These are phyloP conservation scores for Aplosporella prunicola DNA, from an alignment of 2,329 filamentous ascomycete species.

Conservation along the genomic window DNA sequence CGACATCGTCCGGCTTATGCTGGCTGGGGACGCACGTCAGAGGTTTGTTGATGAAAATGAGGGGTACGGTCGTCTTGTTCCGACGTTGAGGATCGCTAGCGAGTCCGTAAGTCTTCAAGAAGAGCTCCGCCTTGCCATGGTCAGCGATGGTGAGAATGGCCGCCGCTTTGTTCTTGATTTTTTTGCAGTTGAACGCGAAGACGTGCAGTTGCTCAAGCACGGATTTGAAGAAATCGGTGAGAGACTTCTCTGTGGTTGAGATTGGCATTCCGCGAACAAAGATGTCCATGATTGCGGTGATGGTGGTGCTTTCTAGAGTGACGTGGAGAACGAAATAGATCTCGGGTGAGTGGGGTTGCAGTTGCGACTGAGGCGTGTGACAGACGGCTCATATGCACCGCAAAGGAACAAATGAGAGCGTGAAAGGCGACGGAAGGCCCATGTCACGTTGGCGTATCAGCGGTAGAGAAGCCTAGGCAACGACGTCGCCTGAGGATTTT, in stretches of 20 bases:
- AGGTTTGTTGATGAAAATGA: constrained; percentile 3
- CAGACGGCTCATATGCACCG: too few relatives aligned
- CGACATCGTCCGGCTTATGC: constrained; percentile 19
- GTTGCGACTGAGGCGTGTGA: too few relatives aligned
- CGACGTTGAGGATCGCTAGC: constrained; percentile 11
- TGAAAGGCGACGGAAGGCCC: too few relatives aligned
- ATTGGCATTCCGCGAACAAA: constrained; percentile 35
- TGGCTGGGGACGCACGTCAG: constrained; percentile 16
- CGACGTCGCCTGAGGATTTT: too few relatives aligned
- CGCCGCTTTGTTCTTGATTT: constrained; percentile 30
- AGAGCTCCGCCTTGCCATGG: constrained; percentile 29
- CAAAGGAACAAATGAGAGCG: too few relatives aligned
- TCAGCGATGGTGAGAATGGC: constrained; percentile 41
- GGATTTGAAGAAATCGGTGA: constrained; percentile 32
- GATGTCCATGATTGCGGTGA: constrained; percentile 36
- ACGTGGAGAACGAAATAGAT: too few relatives aligned
- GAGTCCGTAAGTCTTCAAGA: constrained; percentile 31
- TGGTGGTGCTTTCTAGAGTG: too few relatives aligned
- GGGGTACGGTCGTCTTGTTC: neutral
- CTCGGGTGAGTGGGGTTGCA: too few relatives aligned
- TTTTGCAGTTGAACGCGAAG: constrained; percentile 35
- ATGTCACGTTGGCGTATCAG: too few relatives aligned
- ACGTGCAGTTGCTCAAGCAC: constrained; percentile 32
- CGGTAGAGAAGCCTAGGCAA: too few relatives aligned
- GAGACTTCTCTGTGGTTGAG: constrained; percentile 32